Base-by-base conservation (phyloP, 306 rosid genomes). In the Myrica gale region DNA sequence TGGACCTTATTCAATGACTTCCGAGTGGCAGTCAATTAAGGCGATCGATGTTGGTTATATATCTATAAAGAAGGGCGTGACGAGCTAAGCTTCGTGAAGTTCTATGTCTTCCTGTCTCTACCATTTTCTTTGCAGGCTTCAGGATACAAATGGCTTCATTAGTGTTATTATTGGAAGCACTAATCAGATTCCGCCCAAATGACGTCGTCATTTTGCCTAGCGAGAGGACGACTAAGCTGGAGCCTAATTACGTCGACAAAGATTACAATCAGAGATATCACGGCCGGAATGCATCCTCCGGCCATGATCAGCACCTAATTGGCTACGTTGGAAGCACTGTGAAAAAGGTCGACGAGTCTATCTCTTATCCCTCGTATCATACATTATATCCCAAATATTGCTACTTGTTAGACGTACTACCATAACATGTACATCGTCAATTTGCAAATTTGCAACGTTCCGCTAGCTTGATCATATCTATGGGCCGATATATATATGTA, bases 111-210 rank as follows among this genome's bases (percentile, higher is more conserved):
- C 13, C 47, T 63, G 65, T 26, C 37, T 23, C 10, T 13, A 6
- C 7, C 48, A 1, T 46, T 15, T 11, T 2, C 17, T 32, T 7
- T 43, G 7, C 21, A 41, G 51, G 11, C 72, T 23, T 15, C 9
- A 3, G 12, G 52, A 17, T 9, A 65, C 8, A 3, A 1, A 87
- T 85, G 89, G 87, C 89, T 60, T 87, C 86, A n/a, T 60, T 87
- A 52, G 72, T 80, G 75, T 74, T 87, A 21, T 81, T 87, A 58
- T 20, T 85, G 65, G 87, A 76, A 73, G 87, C 84, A 4, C 61
- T 72, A 9, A 23, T 87, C 74, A 80, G 67, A 76, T 51, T 82
- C 17, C n/a, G 46, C 23, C 45, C 73, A 61, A 39, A 76, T 68
- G 89, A 80, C 6, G 42, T 62, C 61, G 87, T 75, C 3, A 46